Percentiles rank a stretch among this genome's conserved stretches.
These are phyloP conservation scores for Lactuca sativa DNA, from an alignment of 129 eudicot genomes.

Conservation along the genomic window DNA sequence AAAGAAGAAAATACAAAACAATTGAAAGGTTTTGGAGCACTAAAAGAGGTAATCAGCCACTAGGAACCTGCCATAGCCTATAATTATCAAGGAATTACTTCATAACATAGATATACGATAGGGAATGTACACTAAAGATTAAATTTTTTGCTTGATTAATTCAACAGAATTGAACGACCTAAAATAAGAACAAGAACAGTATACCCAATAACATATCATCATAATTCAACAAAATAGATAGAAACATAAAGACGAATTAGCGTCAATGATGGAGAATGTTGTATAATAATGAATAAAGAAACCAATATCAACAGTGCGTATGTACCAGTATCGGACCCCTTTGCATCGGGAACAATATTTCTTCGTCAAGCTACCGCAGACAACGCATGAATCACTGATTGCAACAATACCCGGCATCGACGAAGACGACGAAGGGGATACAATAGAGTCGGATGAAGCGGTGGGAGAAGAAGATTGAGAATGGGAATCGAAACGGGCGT, in stretches of 20 bases:
- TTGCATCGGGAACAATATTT: conserved; percentile 74
- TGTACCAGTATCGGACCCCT: conserved; percentile 67
- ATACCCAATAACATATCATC: background rate
- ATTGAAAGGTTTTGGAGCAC: background rate
- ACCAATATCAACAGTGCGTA: background rate
- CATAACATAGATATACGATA: background rate
- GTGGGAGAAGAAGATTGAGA: conserved; percentile 23
- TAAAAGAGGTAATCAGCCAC: background rate
- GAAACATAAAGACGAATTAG: background rate
- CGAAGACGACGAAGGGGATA: conserved; percentile 8
- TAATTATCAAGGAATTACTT: background rate
- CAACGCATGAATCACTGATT: conserved; percentile 45
- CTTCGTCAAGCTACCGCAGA: conserved; percentile 53
- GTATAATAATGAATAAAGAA: background rate
- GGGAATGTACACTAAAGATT: background rate
- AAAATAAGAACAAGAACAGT: background rate
- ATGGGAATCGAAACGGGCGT: conserved; percentile 47
- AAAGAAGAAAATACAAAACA: background rate
- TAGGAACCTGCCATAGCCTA: background rate
- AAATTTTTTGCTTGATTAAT: background rate
- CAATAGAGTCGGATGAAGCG: background rate
- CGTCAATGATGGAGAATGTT: background rate
- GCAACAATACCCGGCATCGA: conserved; percentile 36
- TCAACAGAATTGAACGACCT: background rate
- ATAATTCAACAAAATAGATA: background rate